Evolutionary conservation across 1,284 basidiomycete species (phyloP).

Genomic region (Hemileia vastatrix): DNA sequence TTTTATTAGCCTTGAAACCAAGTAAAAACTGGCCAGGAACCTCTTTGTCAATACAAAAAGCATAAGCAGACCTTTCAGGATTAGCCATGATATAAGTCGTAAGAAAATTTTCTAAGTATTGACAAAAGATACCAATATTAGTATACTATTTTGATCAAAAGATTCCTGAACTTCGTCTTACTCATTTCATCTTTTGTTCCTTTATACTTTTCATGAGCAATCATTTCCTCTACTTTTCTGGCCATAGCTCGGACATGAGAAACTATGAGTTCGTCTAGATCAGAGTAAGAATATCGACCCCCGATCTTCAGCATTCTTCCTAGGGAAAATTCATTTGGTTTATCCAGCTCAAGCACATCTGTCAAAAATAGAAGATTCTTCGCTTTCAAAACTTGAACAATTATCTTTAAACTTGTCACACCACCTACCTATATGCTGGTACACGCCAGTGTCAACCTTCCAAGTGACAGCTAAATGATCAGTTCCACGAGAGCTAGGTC

Average conservation of each 20-base stretch:
- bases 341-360: slow-evolving; percentile 78
- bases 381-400: slow-evolving; percentile 26
- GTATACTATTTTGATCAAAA: slow-evolving; percentile 3
- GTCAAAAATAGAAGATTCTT: slow-evolving; percentile 24
- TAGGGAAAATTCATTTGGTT: slow-evolving; percentile 57
- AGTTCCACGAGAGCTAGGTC: slow-evolving; percentile 86
- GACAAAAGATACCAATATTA: no score
- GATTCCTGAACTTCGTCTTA: slow-evolving; percentile 47
- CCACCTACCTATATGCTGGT: slow-evolving; percentile 80
- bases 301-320: slow-evolving; percentile 67
- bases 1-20: slow-evolving; percentile 86
- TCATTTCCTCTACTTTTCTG: slow-evolving; percentile 85
- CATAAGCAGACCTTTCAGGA: slow-evolving; percentile 88
- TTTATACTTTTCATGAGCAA: slow-evolving; percentile 94
- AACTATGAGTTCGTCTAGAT: slow-evolving; percentile 95
- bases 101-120: slow-evolving; percentile 62
- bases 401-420: neutral
- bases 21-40: slow-evolving; percentile 86
- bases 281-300: slow-evolving; percentile 71
- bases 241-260: slow-evolving; percentile 93
- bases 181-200: slow-evolving; percentile 75
- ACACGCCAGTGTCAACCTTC: slow-evolving; percentile 96
- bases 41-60: slow-evolving; percentile 82
- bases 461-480: slow-evolving; percentile 96
- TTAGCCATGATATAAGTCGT: slow-evolving; percentile 86